Percentiles rank a stretch among this genome's conserved stretches.
Conservation (phyloP, 495 filamentous ascomycete species). For the Penicillium alfredii region DNA sequence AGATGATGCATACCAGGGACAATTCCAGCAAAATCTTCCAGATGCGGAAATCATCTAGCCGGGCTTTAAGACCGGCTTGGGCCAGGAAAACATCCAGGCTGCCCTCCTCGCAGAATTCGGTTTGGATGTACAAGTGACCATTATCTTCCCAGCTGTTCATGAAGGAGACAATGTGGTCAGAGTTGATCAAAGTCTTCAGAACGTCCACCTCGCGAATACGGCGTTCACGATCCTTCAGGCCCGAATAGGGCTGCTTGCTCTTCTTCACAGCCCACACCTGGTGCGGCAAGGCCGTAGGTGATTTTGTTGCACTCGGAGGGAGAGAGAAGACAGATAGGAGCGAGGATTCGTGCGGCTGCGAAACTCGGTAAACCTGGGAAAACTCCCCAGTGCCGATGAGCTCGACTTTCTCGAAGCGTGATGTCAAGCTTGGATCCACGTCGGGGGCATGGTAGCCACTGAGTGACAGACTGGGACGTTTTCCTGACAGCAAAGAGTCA, state of each 20-base stretch:
- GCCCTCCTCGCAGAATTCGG: slow-evolving; percentile 90
- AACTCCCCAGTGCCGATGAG: slow-evolving; percentile 83
- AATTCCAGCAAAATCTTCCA: slow-evolving; percentile 95
- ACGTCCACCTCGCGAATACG: slow-evolving; percentile 77
- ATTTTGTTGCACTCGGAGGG: slow-evolving; percentile 28
- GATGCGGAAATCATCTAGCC: slow-evolving; percentile 93
- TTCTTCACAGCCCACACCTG: slow-evolving; percentile 91
- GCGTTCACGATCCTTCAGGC: slow-evolving; percentile 64
- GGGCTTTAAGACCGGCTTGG: slow-evolving; percentile 69
- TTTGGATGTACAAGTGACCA: slow-evolving; percentile 86
- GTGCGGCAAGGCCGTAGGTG: slow-evolving; percentile 39
- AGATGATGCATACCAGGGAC: slow-evolving; percentile 54
- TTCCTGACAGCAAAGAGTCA: slow-evolving; percentile 50
- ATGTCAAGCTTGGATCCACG: slow-evolving; percentile 60
- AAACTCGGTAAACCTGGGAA: slow-evolving; percentile 82
- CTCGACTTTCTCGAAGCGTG: slow-evolving; percentile 70
- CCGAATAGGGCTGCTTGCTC: slow-evolving; percentile 68
- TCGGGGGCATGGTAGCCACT: slow-evolving; percentile 55
- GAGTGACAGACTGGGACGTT: slow-evolving; percentile 47
- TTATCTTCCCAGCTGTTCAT: slow-evolving; percentile 80
- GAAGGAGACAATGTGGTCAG: slow-evolving; percentile 77
- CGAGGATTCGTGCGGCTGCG: slow-evolving; percentile 39
- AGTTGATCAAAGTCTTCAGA: slow-evolving; percentile 61
- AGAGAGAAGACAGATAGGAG: slow-evolving; percentile 43
- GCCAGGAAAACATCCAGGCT: slow-evolving; percentile 78